Evolutionary conservation across 2,329 filamentous ascomycete species (phyloP).

Genomic region (Penicillium sp.): DNA sequence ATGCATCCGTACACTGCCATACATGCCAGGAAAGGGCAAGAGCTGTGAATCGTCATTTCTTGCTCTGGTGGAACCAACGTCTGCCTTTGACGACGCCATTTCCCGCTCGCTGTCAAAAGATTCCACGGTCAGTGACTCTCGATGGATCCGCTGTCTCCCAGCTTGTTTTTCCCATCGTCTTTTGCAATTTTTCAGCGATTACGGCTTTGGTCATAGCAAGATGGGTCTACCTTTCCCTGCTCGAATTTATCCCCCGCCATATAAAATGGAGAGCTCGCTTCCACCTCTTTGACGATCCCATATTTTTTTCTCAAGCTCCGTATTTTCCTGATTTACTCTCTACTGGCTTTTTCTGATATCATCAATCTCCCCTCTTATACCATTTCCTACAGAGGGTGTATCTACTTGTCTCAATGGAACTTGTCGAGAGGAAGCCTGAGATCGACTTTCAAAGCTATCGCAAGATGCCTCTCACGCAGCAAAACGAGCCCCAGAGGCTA

Average conservation of each 20-base stretch:
- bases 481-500: conserved; percentile 50
- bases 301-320: conserved; percentile 13
- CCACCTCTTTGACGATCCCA: conserved; percentile 19
- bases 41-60: conserved; percentile 12
- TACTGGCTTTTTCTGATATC: conserved; percentile 2
- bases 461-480: conserved; percentile 30
- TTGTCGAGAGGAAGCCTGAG: conserved; percentile 31
- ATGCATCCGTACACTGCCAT: conserved; percentile 1
- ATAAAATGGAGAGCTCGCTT: conserved; percentile 22
- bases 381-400: neutral
- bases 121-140: conserved; percentile 1
- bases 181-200: conserved; percentile 12
- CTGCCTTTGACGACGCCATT: conserved; percentile 19
- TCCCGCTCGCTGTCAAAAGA: conserved; percentile 27
- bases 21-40: conserved; percentile 6
- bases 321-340: conserved; percentile 8
- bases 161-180: conserved; percentile 7
- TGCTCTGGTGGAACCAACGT: conserved; percentile 23
- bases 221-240: conserved; percentile 15
- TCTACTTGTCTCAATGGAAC: conserved; percentile 26
- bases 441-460: conserved; percentile 31
- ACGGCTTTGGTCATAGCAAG: neutral
- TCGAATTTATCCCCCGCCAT: conserved; percentile 12
- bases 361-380: neutral
- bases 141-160: conserved; percentile 20